These are phyloP conservation scores for Beverwykella pulmonaria DNA, from an alignment of 495 filamentous ascomycete genomes.

Conservation along the genomic window DNA sequence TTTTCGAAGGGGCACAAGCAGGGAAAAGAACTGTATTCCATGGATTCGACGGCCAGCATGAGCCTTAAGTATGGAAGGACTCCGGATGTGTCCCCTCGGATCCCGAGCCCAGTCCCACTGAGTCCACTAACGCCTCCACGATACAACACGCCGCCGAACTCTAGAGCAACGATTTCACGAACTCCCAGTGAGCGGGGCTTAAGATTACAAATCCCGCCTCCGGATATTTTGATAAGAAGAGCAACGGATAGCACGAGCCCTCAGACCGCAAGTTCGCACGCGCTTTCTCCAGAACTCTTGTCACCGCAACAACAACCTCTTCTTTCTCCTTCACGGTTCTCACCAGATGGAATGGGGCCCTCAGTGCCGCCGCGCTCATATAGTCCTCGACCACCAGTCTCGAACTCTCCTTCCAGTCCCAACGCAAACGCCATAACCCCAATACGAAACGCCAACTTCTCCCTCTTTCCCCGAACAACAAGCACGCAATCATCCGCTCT, in stretches of 20 bases:
- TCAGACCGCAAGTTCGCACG: conserved; percentile 26
- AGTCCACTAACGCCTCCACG: conserved; percentile 28
- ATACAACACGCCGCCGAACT: conserved; percentile 8
- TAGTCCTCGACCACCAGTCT: conserved; percentile 7
- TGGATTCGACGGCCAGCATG: conserved; percentile 8
- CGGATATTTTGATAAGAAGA: neutral
- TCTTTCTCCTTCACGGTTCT: conserved; percentile 14
- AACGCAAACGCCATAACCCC: neutral
- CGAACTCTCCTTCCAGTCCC: neutral
- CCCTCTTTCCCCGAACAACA: conserved; percentile 5
- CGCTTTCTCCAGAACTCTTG: conserved; percentile 24
- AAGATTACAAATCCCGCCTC: conserved; percentile 18
- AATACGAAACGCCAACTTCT: neutral
- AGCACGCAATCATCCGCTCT: neutral
- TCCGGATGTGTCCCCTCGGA: conserved; percentile 22
- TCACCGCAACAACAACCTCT: conserved; percentile 24
- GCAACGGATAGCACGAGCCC: conserved; percentile 10
- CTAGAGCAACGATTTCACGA: neutral
- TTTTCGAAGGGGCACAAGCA: neutral
- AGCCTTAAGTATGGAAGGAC: conserved; percentile 9
- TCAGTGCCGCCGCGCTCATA: conserved; percentile 12
- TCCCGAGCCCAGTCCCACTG: conserved; percentile 14
- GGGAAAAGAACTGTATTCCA: conserved; percentile 6
- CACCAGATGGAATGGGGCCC: neutral
- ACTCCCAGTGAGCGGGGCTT: conserved; percentile 22